These are phyloP conservation scores for Ciborinia camelliae DNA, from an alignment of 2,329 filamentous ascomycete genomes.

Conservation along the genomic window DNA sequence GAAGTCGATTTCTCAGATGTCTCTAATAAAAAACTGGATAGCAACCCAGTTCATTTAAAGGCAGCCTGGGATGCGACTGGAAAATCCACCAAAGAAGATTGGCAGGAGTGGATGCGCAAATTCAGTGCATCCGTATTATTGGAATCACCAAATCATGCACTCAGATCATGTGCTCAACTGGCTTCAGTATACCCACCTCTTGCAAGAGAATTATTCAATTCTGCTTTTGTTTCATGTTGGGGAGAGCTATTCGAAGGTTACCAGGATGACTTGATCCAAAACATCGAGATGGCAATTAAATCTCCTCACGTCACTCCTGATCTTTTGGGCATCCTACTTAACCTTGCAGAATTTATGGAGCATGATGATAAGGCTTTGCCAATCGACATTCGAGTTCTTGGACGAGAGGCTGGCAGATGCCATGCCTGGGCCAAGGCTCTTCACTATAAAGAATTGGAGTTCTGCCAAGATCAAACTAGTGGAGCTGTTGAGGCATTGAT, in stretches of 20 bases:
- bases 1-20: conserved; percentile 81
- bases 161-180: conserved; percentile 87
- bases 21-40: conserved; percentile 87
- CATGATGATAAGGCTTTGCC: conserved; percentile 97
- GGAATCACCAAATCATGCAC: conserved; percentile 92
- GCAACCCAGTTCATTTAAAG: conserved; percentile 96
- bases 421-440: conserved; percentile 97
- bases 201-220: conserved; percentile 94
- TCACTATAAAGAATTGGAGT: conserved; percentile 98
- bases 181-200: conserved; percentile 89
- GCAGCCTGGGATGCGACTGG: conserved; percentile 95
- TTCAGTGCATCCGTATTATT: conserved; percentile 94
- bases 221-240: conserved; percentile 98
- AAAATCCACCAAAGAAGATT: conserved; percentile 97
- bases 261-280: conserved; percentile 92
- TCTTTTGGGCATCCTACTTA: conserved; percentile 87
- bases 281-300: conserved; percentile 92
- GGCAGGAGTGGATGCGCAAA: conserved; percentile 97
- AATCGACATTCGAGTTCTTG: conserved; percentile 92
- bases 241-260: conserved; percentile 96
- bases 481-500: conserved; percentile 95
- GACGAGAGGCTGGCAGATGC: conserved; percentile 91
- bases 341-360: conserved; percentile 99
- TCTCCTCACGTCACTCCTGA: conserved; percentile 96
- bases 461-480: conserved; percentile 94